A percentile compares a stretch with the other conserved stretches of the same genome.
These are phyloP conservation scores for Salix purpurea DNA, from an alignment of 345 rosid species.

Conservation along the genomic window DNA sequence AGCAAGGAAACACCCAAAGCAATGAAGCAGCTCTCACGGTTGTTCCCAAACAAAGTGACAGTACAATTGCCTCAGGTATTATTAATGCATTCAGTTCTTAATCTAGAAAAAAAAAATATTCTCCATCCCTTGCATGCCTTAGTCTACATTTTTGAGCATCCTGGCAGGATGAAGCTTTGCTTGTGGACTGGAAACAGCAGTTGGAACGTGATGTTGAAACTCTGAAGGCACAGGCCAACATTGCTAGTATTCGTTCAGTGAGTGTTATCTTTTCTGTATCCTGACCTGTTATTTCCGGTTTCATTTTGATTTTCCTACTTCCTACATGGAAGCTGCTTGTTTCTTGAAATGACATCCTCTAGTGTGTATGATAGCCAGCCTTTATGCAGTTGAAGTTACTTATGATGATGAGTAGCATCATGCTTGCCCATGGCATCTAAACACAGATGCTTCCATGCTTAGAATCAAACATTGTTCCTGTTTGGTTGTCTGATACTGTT, in stretches of 20 bases:
- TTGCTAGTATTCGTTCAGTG: slow-evolving; percentile 63
- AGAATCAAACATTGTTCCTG: not conserved
- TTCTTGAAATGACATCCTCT: not conserved
- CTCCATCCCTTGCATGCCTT: not conserved
- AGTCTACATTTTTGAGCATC: slow-evolving; percentile 21
- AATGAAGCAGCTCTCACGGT: slow-evolving; percentile 81
- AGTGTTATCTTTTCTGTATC: slow-evolving; percentile 23
- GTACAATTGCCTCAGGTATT: slow-evolving; percentile 94
- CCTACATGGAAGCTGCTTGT: not conserved
- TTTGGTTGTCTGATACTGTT: not conserved
- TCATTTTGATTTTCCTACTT: not conserved
- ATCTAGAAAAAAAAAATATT: not conserved
- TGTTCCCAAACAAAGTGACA: slow-evolving; percentile 93
- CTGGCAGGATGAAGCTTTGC: slow-evolving; percentile 79
- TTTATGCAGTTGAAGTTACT: not conserved
- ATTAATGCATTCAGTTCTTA: slow-evolving; percentile 2
- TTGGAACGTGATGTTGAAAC: slow-evolving; percentile 90
- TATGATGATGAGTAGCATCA: not conserved
- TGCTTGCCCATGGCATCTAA: not conserved
- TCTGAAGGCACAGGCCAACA: slow-evolving; percentile 74
- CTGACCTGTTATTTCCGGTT: not conserved
- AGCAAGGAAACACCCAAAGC: slow-evolving; percentile 85
- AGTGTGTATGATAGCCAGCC: not conserved
- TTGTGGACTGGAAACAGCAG: slow-evolving; percentile 92
- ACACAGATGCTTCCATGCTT: not conserved